phyloP scores from a whole-genome alignment of 345 rosid genomes.

The Cochlearia excelsa region DNA sequence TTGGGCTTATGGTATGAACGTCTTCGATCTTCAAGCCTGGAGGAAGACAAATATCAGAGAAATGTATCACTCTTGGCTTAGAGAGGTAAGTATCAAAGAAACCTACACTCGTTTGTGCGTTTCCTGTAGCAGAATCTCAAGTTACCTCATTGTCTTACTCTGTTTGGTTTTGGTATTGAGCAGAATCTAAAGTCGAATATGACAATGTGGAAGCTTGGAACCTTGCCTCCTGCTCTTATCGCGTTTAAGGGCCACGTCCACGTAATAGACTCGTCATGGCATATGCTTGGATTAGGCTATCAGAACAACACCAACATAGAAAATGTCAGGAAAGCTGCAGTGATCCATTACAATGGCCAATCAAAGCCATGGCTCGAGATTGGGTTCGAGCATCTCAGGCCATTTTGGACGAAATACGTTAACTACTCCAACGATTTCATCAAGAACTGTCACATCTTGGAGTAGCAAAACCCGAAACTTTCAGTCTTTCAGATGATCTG shows the following conservation, averaged over 20 bases:
- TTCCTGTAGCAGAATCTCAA: constrained; percentile 11
- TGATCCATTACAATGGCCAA: constrained; percentile 95
- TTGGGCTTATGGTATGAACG: constrained; percentile 99
- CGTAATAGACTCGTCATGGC: constrained; percentile 88
- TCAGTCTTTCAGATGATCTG: constrained; percentile 10
- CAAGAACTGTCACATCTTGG: constrained; percentile 92
- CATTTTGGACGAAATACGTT: constrained; percentile 75
- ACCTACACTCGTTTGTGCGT: background rate
- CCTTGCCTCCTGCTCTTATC: constrained; percentile 94
- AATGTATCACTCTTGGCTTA: constrained; percentile 93
- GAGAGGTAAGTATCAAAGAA: constrained; percentile 53
- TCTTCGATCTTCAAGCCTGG: constrained; percentile 90
- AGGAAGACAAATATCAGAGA: constrained; percentile 81
- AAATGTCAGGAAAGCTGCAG: constrained; percentile 73
- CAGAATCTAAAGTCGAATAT: constrained; percentile 90
- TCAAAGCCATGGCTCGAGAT: constrained; percentile 96
- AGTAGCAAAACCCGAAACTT: constrained; percentile 46
- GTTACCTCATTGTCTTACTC: constrained; percentile 6
- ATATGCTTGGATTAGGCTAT: constrained; percentile 96
- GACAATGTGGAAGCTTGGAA: constrained; percentile 97
- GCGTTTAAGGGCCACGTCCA: constrained; percentile 89
- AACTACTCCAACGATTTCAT: constrained; percentile 87
- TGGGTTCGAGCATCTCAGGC: constrained; percentile 95
- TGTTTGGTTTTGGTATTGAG: constrained; percentile 20
- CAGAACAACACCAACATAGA: constrained; percentile 70